A percentile compares a stretch with the other conserved stretches of the same genome.
These are phyloP conservation scores for Elsinoe arachidis DNA, from an alignment of 2,329 filamentous ascomycete genomes.

Conservation along the genomic window DNA sequence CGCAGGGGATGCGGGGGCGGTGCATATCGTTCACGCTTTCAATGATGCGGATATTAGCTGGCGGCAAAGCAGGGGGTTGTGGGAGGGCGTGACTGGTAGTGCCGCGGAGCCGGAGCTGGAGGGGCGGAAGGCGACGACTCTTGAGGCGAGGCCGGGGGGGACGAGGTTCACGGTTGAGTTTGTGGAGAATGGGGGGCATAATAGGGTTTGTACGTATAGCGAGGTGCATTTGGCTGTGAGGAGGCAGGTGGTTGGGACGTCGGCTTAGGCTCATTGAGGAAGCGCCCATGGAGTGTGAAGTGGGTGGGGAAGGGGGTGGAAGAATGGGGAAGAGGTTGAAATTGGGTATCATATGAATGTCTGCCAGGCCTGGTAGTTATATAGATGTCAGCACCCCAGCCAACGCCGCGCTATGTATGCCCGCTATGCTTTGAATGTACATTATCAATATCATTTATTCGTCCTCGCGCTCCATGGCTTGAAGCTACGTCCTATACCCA, in stretches of 20 bases:
- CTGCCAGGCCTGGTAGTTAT: neutral
- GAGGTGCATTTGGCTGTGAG: conserved; percentile 5
- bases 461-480: conserved; percentile 38
- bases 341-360: neutral
- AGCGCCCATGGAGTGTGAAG: too few relatives aligned
- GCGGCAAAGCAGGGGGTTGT: conserved; percentile 4
- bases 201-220: conserved; percentile 9
- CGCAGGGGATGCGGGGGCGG: neutral
- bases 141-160: neutral
- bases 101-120: neutral
- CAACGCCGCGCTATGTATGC: conserved; percentile 2
- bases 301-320: too few relatives aligned
- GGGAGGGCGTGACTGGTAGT: neutral
- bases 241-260: neutral
- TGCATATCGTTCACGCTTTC: conserved; percentile 11
- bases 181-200: conserved; percentile 5
- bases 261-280: too few relatives aligned
- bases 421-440: neutral
- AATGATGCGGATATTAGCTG: conserved; percentile 7
- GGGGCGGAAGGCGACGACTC: neutral
- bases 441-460: neutral
- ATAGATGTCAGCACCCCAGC: neutral
- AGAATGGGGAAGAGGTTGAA: too few relatives aligned
- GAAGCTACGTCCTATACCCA: conserved; percentile 43
- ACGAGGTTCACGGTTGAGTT: conserved; percentile 11